Conservation (phyloP, 257 asterid genomes). For the Anisodus tanguticus region DNA sequence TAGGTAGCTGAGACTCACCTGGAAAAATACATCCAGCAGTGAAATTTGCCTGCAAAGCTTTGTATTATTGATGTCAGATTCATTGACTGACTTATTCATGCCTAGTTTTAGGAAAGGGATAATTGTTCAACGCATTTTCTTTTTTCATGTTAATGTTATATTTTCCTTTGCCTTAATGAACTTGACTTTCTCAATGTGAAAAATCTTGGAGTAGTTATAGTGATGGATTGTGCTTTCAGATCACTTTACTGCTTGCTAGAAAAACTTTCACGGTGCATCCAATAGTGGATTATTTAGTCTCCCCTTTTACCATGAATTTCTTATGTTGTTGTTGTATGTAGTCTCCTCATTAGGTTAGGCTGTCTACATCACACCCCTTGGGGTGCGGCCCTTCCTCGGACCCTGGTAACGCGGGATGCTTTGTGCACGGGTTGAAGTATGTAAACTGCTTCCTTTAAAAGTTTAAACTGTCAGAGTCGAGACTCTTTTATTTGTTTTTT, state of each 20-base stretch:
- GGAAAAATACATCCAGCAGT: neutral
- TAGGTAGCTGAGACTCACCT: conserved; percentile 2
- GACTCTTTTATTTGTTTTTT: neutral
- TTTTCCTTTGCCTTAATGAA: neutral
- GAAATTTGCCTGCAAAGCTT: conserved; percentile 1
- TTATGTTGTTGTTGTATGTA: neutral
- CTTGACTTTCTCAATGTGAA: conserved; percentile 5
- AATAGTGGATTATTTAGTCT: neutral
- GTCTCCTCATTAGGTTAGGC: neutral
- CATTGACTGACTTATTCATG: neutral
- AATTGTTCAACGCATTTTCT: neutral
- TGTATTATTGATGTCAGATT: conserved; percentile 1
- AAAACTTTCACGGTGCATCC: neutral
- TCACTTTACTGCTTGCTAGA: neutral
- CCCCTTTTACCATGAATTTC: neutral
- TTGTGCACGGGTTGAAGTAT: no score
- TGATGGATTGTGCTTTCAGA: neutral
- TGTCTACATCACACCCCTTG: no score
- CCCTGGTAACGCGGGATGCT: no score
- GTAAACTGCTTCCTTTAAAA: no score
- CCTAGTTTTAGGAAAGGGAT: conserved; percentile 11
- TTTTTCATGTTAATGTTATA: neutral
- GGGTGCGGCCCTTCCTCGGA: no score
- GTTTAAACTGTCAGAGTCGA: neutral
- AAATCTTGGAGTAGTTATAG: conserved; percentile 14